A percentile compares a stretch with the other conserved stretches of the same genome.
These are phyloP conservation scores for Calonectria leucothoes DNA, from an alignment of 2,329 filamentous ascomycete species.

Conservation along the genomic window DNA sequence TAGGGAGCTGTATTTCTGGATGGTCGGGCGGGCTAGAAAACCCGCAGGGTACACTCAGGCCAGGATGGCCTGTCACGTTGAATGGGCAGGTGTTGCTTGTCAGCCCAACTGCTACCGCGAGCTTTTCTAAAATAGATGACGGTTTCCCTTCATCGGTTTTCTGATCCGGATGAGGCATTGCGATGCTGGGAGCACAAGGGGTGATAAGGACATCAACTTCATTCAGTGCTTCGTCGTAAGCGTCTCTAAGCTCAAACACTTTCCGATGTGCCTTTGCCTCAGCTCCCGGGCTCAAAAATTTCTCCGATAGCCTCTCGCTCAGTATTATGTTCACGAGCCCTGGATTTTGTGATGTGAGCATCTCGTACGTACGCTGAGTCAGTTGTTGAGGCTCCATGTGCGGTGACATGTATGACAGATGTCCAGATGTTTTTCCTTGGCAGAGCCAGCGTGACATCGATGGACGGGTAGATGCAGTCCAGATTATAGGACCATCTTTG, in stretches of 20 bases:
- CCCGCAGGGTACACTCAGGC: constrained; percentile 57
- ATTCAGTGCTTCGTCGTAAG: constrained; percentile 58
- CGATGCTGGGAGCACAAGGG: constrained; percentile 59
- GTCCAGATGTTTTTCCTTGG: constrained; percentile 45
- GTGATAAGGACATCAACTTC: constrained; percentile 61
- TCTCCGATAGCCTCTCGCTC: constrained; percentile 47
- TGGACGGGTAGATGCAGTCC: constrained; percentile 46
- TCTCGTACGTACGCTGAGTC: constrained; percentile 55
- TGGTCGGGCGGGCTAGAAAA: constrained; percentile 17
- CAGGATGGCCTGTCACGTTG: constrained; percentile 62
- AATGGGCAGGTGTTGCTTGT: constrained; percentile 60
- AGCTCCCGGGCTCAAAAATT: constrained; percentile 39
- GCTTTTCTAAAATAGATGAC: constrained; percentile 49
- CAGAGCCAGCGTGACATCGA: constrained; percentile 47
- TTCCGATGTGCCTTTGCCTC: constrained; percentile 60
- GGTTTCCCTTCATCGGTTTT: constrained; percentile 40
- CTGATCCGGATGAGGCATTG: constrained; percentile 46
- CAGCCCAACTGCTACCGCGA: constrained; percentile 56
- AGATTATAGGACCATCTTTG: constrained; percentile 52
- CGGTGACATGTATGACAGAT: constrained; percentile 47
- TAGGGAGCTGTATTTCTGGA: constrained; percentile 34
- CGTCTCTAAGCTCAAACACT: constrained; percentile 51
- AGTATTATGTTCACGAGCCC: constrained; percentile 60
- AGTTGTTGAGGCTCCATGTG: constrained; percentile 49
- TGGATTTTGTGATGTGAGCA: constrained; percentile 55